Evolutionary conservation across 176 grass and related monocot genomes (phyloP), one percentile per base, ranked within the genome.

Genomic region (Saccharum spontaneum): DNA sequence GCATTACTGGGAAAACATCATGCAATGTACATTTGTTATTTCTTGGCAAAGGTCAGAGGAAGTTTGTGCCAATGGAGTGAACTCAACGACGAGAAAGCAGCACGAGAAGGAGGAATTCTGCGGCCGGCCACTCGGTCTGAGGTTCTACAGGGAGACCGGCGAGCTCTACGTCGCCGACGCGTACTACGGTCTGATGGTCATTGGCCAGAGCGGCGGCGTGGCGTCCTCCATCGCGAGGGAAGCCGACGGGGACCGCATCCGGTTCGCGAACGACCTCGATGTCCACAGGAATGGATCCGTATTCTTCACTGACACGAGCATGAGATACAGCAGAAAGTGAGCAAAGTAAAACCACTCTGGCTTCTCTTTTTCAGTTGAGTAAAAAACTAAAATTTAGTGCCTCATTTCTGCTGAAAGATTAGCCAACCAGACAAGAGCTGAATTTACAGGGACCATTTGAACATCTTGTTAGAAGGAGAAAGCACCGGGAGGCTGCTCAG

Each of bases 301-400:
- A 7, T 97, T 97, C 85, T 94, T 97, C 92, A 94, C 92, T 1
- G 95, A 97, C 85, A 93, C 95, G 26, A 94, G 95, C 87, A 82
- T 76, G 84, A 89, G 95, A 97, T 91, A 94, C 83, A 83, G 52
- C 71, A 94, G 95, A 82, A 94, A 90, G 95, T 92, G 76, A 80
- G 89, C 41, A 3, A 1, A 61, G 57, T 37, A 1, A 55, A 76
- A 18, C 24, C 24, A 74, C 23, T 74, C 6, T 39, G 5, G 2
- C 3, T 9, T 33, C 8, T 64, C 61, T 4, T 36, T 36, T 55
- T 16, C 20, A 22, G 4, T 24, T 13, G 6, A 22, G 30, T 75
- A 75, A 3, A 9, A n/a, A 11, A 37, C 33, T 34, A 34, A 34
- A 34, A 34, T 2, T 34, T 34, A 34, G 33, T 3, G 10, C 20